Evolutionary conservation across 2,329 filamentous ascomycete species (phyloP).

Genomic region (Fusarium metavorans): DNA sequence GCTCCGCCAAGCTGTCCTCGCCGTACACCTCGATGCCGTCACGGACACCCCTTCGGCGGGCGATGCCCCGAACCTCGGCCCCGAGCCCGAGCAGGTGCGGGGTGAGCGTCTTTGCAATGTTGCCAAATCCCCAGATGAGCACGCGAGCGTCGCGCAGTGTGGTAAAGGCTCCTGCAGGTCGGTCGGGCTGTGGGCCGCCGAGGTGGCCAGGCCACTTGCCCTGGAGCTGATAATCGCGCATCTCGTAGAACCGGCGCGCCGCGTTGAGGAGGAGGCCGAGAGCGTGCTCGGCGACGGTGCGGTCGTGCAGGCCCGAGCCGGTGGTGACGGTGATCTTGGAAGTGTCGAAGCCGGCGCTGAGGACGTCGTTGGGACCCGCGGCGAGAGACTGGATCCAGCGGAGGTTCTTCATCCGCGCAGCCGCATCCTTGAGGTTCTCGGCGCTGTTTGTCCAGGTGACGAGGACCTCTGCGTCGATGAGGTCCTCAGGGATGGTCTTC

Average conservation of each 20-base stretch:
- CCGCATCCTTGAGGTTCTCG: conserved; percentile 70
- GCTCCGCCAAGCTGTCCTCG: conserved; percentile 64
- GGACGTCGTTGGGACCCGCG: conserved; percentile 74
- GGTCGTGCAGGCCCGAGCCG: conserved; percentile 73
- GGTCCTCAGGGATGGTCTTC: conserved; percentile 65
- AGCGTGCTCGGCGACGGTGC: conserved; percentile 74
- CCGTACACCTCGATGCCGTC: conserved; percentile 68
- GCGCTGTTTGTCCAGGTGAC: conserved; percentile 72
- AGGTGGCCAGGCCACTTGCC: conserved; percentile 71
- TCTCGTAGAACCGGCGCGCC: conserved; percentile 69
- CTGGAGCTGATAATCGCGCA: conserved; percentile 71
- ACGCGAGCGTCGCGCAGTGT: conserved; percentile 70
- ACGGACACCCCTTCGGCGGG: conserved; percentile 67
- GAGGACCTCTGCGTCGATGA: conserved; percentile 70
- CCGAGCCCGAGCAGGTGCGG: conserved; percentile 67
- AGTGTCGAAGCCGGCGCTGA: conserved; percentile 69
- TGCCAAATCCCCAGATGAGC: conserved; percentile 74
- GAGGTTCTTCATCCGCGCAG: conserved; percentile 65
- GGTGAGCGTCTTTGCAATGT: conserved; percentile 71
- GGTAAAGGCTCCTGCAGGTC: conserved; percentile 67
- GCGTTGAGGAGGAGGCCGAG: conserved; percentile 68
- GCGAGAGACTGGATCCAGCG: conserved; percentile 76
- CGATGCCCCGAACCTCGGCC: conserved; percentile 69
- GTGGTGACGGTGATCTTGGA: conserved; percentile 66
- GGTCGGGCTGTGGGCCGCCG: conserved; percentile 70